Evolutionary conservation across 306 rosid species (phyloP).

Genomic region (Prinsepia uniflora): DNA sequence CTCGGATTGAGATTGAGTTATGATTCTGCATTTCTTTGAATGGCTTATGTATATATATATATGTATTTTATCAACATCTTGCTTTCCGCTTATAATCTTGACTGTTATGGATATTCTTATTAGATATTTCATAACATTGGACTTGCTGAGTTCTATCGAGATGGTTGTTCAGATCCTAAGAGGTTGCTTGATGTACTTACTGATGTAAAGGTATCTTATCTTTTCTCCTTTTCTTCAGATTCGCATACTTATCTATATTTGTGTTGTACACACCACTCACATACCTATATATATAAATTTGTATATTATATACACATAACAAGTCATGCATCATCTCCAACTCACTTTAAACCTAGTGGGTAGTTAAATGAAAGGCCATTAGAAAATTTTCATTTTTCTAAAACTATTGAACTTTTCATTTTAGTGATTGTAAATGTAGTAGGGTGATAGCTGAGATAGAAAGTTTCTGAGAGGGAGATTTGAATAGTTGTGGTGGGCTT

Average conservation of each 20-base stretch:
- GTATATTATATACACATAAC: background rate
- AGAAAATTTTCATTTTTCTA: background rate
- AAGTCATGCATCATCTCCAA: background rate
- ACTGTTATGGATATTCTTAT: slow-evolving; percentile 10
- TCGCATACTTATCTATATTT: slow-evolving; percentile 8
- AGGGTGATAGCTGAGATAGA: background rate
- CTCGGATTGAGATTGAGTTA: background rate
- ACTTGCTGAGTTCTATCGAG: slow-evolving; percentile 71
- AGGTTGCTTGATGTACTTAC: slow-evolving; percentile 76
- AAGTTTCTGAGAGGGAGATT: slow-evolving; percentile 1
- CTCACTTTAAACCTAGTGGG: background rate
- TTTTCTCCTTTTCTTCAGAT: slow-evolving; percentile 2
- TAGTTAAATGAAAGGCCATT: background rate
- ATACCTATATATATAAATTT: background rate
- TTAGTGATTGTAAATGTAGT: background rate
- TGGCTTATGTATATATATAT: background rate
- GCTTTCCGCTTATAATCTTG: background rate
- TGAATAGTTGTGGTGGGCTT: background rate
- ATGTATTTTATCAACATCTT: background rate
- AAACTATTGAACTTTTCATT: slow-evolving; percentile 5
- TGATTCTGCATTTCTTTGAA: background rate
- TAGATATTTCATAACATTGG: slow-evolving; percentile 92
- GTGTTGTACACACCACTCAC: background rate
- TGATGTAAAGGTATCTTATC: slow-evolving; percentile 61
- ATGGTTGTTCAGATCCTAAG: slow-evolving; percentile 83